A percentile compares a stretch with the other conserved stretches of the same genome.
Conservation (phyloP, 805 yeast species). For the Cyberlindnera maritima region DNA sequence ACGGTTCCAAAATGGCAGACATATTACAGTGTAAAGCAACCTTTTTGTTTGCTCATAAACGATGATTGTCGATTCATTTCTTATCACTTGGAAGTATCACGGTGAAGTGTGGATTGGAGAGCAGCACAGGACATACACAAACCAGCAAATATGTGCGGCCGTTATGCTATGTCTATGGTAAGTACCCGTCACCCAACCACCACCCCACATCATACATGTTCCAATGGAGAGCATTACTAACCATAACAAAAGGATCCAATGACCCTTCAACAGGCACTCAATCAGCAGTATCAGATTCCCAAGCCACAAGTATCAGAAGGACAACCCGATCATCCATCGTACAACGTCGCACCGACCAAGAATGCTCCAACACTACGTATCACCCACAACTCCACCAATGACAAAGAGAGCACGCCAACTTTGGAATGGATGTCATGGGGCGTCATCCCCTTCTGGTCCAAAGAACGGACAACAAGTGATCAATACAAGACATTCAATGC, state of each 20-base stretch:
- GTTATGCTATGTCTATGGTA: constrained; percentile 51
- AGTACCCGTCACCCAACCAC: constrained; percentile 14
- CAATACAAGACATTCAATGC: constrained; percentile 69
- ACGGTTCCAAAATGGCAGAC: not conserved
- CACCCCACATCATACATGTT: not conserved
- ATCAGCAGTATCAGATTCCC: constrained; percentile 9
- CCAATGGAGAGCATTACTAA: not conserved
- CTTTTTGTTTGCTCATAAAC: too few species aligned
- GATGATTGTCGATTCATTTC: too few species aligned
- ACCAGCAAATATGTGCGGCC: constrained; percentile 51
- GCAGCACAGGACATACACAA: too few species aligned
- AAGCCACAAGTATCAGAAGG: constrained; percentile 13
- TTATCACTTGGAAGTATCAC: too few species aligned
- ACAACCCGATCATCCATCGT: constrained; percentile 35
- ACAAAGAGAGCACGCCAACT: not conserved
- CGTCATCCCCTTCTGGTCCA: constrained; percentile 66
- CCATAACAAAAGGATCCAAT: constrained; percentile 13
- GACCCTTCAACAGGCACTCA: constrained; percentile 14
- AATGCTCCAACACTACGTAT: constrained; percentile 38
- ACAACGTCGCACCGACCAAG: constrained; percentile 63
- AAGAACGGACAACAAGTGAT: constrained; percentile 32
- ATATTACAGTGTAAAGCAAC: not conserved
- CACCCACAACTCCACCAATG: not conserved
- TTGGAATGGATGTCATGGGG: constrained; percentile 76
- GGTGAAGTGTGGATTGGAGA: too few species aligned